Evolutionary conservation across 352 stramenopile genomes (phyloP), one percentile per base, ranked within the genome.

Genomic region (Globisporangium alternatum): DNA sequence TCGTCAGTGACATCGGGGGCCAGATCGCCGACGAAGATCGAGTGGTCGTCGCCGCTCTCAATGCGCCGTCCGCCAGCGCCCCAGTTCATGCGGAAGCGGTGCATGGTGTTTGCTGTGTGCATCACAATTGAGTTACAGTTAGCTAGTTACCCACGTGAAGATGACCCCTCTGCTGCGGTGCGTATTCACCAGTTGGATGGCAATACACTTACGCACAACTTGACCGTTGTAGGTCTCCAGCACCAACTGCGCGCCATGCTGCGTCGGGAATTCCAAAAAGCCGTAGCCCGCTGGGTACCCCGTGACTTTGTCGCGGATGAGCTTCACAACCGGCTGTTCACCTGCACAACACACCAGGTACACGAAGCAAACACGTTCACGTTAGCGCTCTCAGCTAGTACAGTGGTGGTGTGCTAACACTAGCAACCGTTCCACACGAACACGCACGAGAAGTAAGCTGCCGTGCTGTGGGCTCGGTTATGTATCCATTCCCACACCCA

Each of bases 61-160:
- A 96, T 92, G 22, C 90, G 86, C 28, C 87, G 86, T 1, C 89
- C 90, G 22, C 90, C 89, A 41, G 86, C 86, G 39, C 90, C 91
- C 91, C 91, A 97, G 71, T 97, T 97, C 71, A 97, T 92, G 39
- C 91, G 87, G 72, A 97, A 97, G 21, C 89, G 88, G 65, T 96
- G 83, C 67, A 86, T 65, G 37, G 90, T 97, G 62, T 93, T 94
- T 53, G 85, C 90, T 97, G 39, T 31, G n/a, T 21, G 21, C 52
- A 43, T 31, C n/a, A 45, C 9, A 30, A 10, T 30, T 28, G 6
- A 51, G 8, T 25, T 10, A 31, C 5, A 57, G 10, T n/a, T 9
- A 9, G 51, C 43, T 7, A 57, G 9, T n/a, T 30, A 57, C 19
- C 30, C 21, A n/a, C 6, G 19, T 30, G 13, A 58, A 31, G 12